Evolutionary conservation across 495 filamentous ascomycete genomes (phyloP).

Genomic region (Symbiotaphrina buchneri): DNA sequence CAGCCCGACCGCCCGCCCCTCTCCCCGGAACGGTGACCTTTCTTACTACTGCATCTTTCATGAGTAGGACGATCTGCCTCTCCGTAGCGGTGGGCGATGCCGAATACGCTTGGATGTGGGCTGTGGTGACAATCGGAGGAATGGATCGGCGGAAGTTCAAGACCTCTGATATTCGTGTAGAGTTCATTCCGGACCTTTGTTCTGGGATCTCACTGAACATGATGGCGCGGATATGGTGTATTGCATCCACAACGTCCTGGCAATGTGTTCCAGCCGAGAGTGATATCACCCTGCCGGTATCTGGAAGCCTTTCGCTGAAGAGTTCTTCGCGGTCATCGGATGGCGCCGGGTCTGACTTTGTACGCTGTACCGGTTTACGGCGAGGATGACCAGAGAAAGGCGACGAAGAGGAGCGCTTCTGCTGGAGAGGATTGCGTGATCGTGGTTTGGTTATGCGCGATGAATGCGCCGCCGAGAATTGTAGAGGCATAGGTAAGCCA

Average conservation of each 20-base stretch:
- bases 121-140: slow-evolving; percentile 45
- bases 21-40: slow-evolving; percentile 44
- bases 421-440: not conserved
- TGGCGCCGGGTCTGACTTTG: slow-evolving; percentile 10
- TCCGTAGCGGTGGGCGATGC: slow-evolving; percentile 47
- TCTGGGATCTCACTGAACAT: slow-evolving; percentile 54
- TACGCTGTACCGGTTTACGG: slow-evolving; percentile 25
- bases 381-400: slow-evolving; percentile 30
- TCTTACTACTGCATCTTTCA: slow-evolving; percentile 32
- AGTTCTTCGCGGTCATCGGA: slow-evolving; percentile 18
- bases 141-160: slow-evolving; percentile 41
- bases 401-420: slow-evolving; percentile 17
- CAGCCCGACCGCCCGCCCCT: slow-evolving; percentile 29
- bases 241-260: slow-evolving; percentile 40
- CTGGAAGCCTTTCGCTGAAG: slow-evolving; percentile 23
- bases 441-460: slow-evolving; percentile 11
- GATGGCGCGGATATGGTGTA: slow-evolving; percentile 30
- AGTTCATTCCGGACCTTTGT: slow-evolving; percentile 45
- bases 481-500: slow-evolving; percentile 8
- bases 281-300: slow-evolving; percentile 25
- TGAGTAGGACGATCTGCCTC: slow-evolving; percentile 44
- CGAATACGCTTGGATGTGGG: slow-evolving; percentile 47
- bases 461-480: slow-evolving; percentile 12
- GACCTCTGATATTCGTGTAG: slow-evolving; percentile 43
- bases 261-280: slow-evolving; percentile 26